phyloP scores from a whole-genome alignment of 345 rosid genomes.

The Raphanus raphanistrum region DNA sequence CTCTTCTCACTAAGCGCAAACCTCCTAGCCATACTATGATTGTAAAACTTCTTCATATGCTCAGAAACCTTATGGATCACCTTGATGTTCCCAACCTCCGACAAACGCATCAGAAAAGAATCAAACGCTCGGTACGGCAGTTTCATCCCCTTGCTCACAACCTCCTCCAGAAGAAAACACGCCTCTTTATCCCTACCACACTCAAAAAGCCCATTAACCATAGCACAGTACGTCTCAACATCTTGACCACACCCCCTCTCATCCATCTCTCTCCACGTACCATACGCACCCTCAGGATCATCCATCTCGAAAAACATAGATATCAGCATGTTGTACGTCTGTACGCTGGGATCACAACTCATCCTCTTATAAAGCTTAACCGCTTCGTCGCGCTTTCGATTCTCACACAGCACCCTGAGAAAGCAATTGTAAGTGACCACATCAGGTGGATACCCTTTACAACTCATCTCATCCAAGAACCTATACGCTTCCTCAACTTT shows the following conservation, averaged over 20 bases:
- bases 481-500: slow-evolving; percentile 73
- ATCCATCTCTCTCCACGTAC: slow-evolving; percentile 84
- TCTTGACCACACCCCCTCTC: slow-evolving; percentile 59
- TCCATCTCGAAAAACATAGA: slow-evolving; percentile 71
- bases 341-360: slow-evolving; percentile 84
- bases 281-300: slow-evolving; percentile 71
- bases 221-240: slow-evolving; percentile 69
- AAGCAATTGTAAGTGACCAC: slow-evolving; percentile 88
- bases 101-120: slow-evolving; percentile 75
- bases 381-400: slow-evolving; percentile 64
- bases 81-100: slow-evolving; percentile 63
- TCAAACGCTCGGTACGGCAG: slow-evolving; percentile 71
- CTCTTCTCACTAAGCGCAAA: slow-evolving; percentile 70
- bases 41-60: slow-evolving; percentile 76
- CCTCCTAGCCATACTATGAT: slow-evolving; percentile 86
- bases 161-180: slow-evolving; percentile 65
- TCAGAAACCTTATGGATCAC: slow-evolving; percentile 78
- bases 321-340: slow-evolving; percentile 80
- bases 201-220: slow-evolving; percentile 85
- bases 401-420: slow-evolving; percentile 80
- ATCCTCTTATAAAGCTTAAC: slow-evolving; percentile 62
- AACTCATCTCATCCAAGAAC: slow-evolving; percentile 81
- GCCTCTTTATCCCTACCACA: slow-evolving; percentile 70
- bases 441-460: slow-evolving; percentile 85
- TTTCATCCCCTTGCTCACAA: slow-evolving; percentile 64